Evolutionary conservation across 495 filamentous ascomycete species (phyloP).

Genomic region (Astrothelium subdiscretum): DNA sequence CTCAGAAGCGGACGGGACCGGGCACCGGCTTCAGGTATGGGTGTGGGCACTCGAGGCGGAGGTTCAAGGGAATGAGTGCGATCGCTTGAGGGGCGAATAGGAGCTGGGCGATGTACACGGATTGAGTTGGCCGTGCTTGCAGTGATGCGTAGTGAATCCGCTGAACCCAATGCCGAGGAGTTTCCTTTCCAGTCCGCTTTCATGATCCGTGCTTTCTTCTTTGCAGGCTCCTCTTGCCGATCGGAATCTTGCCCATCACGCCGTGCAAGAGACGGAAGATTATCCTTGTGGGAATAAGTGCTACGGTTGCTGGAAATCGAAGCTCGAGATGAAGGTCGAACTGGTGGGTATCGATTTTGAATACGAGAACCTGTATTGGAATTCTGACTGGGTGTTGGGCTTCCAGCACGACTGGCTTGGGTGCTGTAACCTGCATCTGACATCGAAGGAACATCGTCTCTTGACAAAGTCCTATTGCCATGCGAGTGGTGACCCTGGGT

Average conservation of each 20-base stretch:
- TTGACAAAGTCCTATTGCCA: not conserved
- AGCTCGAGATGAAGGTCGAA: conserved; percentile 38
- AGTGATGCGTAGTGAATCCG: conserved; percentile 73
- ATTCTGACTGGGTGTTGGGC: conserved; percentile 30
- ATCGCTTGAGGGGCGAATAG: conserved; percentile 41
- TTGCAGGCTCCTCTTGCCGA: conserved; percentile 36
- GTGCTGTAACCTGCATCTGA: conserved; percentile 14
- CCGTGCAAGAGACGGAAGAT: conserved; percentile 6
- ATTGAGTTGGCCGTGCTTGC: conserved; percentile 81
- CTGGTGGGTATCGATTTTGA: not conserved
- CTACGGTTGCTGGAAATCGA: conserved; percentile 20
- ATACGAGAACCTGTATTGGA: conserved; percentile 15
- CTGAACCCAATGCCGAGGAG: conserved; percentile 54
- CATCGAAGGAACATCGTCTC: conserved; percentile 9
- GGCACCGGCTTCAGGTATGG: conserved; percentile 28
- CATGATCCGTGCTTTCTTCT: conserved; percentile 64
- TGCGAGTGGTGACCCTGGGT: conserved; percentile 1
- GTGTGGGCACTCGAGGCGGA: conserved; percentile 69
- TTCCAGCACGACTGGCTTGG: conserved; percentile 26
- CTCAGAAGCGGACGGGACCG: conserved; percentile 12
- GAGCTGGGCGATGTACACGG: conserved; percentile 69
- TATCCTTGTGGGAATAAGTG: conserved; percentile 15
- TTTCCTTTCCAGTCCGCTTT: conserved; percentile 57
- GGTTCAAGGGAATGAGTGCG: conserved; percentile 53
- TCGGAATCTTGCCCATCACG: conserved; percentile 1